Evolutionary conservation across 1,139 yeast species (phyloP).

Genomic region (Suhomyces guaymorum): DNA sequence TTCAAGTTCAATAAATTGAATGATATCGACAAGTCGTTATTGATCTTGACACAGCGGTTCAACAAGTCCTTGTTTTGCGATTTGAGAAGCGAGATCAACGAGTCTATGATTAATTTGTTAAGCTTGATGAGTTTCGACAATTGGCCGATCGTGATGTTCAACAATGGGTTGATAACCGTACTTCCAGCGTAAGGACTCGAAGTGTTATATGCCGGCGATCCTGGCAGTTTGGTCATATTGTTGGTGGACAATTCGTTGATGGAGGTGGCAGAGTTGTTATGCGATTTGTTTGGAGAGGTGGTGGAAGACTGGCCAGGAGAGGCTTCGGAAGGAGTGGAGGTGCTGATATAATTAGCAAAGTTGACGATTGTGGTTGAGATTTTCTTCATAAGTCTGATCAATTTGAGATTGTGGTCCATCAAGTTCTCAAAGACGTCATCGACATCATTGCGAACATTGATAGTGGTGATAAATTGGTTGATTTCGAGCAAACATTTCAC

Average conservation of each 20-base stretch:
- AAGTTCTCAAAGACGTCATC: slow-evolving; percentile 47
- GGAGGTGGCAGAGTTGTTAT: slow-evolving; percentile 5
- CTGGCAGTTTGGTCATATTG: slow-evolving; percentile 6
- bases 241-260: slow-evolving; percentile 3
- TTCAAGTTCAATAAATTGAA: slow-evolving; percentile 36
- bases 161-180: slow-evolving; percentile 32
- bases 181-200: slow-evolving; percentile 26
- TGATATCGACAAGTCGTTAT: slow-evolving; percentile 40
- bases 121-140: slow-evolving; percentile 38
- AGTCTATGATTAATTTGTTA: slow-evolving; percentile 38
- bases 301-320: slow-evolving; percentile 8
- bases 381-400: slow-evolving; percentile 45
- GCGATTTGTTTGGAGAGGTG: slow-evolving; percentile 6
- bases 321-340: slow-evolving; percentile 11
- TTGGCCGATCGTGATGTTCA: slow-evolving; percentile 39
- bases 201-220: slow-evolving; percentile 2
- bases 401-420: slow-evolving; percentile 49
- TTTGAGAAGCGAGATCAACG: slow-evolving; percentile 22
- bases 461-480: slow-evolving; percentile 21
- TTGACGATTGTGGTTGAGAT: slow-evolving; percentile 40
- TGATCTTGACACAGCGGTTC: slow-evolving; percentile 35
- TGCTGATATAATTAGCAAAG: slow-evolving; percentile 22
- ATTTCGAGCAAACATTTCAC: slow-evolving; percentile 34
- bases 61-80: slow-evolving; percentile 26
- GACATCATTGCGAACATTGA: slow-evolving; percentile 41